phyloP scores from a whole-genome alignment of 495 filamentous ascomycete species.

The Aspergillus steynii region DNA sequence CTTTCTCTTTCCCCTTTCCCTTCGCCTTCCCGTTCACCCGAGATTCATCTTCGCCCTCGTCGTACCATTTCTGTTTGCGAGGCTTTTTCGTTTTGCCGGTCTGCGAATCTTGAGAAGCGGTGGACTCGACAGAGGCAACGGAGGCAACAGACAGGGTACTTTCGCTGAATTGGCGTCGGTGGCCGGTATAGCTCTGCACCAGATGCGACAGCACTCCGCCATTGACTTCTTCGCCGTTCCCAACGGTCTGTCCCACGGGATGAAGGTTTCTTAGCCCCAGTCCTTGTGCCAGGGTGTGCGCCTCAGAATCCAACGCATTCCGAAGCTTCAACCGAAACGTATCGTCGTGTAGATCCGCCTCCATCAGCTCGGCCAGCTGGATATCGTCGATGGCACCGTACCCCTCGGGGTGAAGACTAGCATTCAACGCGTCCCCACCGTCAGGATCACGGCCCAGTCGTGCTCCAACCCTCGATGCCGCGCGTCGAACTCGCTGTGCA shows the following conservation, averaged over 20 bases:
- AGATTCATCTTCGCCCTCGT: constrained; percentile 10
- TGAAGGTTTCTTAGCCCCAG: constrained; percentile 20
- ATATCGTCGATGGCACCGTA: constrained; percentile 34
- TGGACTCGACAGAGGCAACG: not conserved
- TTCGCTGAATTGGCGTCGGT: constrained; percentile 13
- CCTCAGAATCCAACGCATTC: constrained; percentile 23
- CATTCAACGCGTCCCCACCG: constrained; percentile 27
- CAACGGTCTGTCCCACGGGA: not conserved
- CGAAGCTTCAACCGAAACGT: constrained; percentile 17
- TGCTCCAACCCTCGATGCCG: not conserved
- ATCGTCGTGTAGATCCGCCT: constrained; percentile 20
- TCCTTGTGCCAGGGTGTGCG: constrained; percentile 25
- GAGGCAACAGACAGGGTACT: constrained; percentile 15
- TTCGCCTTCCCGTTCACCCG: not conserved
- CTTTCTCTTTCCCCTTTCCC: constrained; percentile 4
- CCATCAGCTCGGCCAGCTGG: constrained; percentile 11
- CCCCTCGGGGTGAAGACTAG: constrained; percentile 25
- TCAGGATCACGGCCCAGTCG: constrained; percentile 2
- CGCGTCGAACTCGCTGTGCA: not conserved
- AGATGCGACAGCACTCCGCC: constrained; percentile 6
- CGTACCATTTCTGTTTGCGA: constrained; percentile 41
- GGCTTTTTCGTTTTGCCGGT: constrained; percentile 22
- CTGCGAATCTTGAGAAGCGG: constrained; percentile 13
- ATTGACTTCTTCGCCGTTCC: constrained; percentile 18
- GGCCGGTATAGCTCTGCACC: not conserved